Conservation (phyloP, 1,284 basidiomycete genomes). For the Cryptococcus depauperatus region DNA sequence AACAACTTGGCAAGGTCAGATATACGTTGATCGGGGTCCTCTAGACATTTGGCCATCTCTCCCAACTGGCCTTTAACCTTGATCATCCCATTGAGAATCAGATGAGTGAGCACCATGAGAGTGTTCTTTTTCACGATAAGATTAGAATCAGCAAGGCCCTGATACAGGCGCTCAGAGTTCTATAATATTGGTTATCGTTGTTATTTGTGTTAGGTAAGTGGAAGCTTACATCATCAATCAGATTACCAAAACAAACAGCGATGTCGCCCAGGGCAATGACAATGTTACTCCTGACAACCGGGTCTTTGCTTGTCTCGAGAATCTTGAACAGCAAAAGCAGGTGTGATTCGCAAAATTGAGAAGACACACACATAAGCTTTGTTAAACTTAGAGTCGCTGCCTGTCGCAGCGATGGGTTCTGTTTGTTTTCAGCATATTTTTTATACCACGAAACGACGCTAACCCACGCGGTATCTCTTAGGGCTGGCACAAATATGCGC, state of each 20-base stretch:
- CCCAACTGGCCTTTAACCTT: slow-evolving; percentile 98
- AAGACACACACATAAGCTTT: slow-evolving; percentile 94
- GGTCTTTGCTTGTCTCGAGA: slow-evolving; percentile 79
- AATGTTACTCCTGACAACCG: slow-evolving; percentile 86
- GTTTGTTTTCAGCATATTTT: slow-evolving; percentile 4
- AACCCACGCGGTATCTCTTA: slow-evolving; percentile 68
- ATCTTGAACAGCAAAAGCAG: slow-evolving; percentile 86
- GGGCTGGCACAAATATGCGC: slow-evolving; percentile 78
- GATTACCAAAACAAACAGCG: slow-evolving; percentile 89
- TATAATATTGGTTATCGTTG: slow-evolving; percentile 8
- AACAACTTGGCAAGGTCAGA: slow-evolving; percentile 92
- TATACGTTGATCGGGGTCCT: slow-evolving; percentile 83
- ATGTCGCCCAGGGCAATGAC: slow-evolving; percentile 96
- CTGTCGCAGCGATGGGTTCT: slow-evolving; percentile 79
- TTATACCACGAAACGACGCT: neutral
- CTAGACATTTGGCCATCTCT: slow-evolving; percentile 98
- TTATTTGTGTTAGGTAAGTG: neutral
- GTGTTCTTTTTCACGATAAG: slow-evolving; percentile 97
- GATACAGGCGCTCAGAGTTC: slow-evolving; percentile 91
- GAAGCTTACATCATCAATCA: slow-evolving; percentile 69
- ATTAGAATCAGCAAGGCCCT: slow-evolving; percentile 78
- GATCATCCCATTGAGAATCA: slow-evolving; percentile 98
- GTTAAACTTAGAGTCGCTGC: slow-evolving; percentile 83
- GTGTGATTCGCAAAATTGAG: slow-evolving; percentile 85
- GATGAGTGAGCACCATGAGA: slow-evolving; percentile 94